Conservation (phyloP, 164 flowering plant species). For the Taxillus chinensis region DNA sequence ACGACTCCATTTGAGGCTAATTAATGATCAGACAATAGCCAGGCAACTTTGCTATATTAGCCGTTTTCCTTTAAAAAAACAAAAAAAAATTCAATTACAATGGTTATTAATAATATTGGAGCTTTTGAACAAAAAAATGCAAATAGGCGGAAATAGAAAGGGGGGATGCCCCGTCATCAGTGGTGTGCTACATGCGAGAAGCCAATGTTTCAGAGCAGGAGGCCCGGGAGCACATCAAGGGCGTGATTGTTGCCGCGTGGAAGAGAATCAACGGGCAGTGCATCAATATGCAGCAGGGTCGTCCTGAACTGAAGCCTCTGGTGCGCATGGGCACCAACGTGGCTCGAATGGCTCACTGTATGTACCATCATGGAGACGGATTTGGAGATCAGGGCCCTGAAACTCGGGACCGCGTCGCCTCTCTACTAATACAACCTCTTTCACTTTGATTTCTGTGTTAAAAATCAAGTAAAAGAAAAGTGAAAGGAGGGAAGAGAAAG, state of each 20-base stretch:
- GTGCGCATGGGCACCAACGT: constrained; percentile 11
- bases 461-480: too few species aligned
- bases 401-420: constrained; percentile 12
- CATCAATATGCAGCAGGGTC: not conserved
- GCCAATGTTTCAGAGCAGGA: constrained; percentile 19
- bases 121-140: too few species aligned
- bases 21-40: too few species aligned
- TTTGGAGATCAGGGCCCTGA: constrained; percentile 22
- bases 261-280: constrained; percentile 20
- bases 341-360: constrained; percentile 21
- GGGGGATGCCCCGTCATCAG: constrained; percentile 34
- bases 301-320: constrained; percentile 7
- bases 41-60: too few species aligned
- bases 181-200: constrained; percentile 29
- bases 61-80: too few species aligned
- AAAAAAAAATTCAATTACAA: too few species aligned
- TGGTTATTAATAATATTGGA: too few species aligned
- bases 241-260: constrained; percentile 20
- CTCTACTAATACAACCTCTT: constrained; percentile 22
- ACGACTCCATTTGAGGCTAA: too few species aligned
- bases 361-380: constrained; percentile 31
- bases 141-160: constrained; percentile 29
- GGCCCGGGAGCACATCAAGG: constrained; percentile 17
- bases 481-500: too few species aligned
- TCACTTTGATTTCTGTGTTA: not conserved